Evolutionary conservation across 2,329 filamentous ascomycete genomes (phyloP).

Genomic region (Colletotrichum tabaci): DNA sequence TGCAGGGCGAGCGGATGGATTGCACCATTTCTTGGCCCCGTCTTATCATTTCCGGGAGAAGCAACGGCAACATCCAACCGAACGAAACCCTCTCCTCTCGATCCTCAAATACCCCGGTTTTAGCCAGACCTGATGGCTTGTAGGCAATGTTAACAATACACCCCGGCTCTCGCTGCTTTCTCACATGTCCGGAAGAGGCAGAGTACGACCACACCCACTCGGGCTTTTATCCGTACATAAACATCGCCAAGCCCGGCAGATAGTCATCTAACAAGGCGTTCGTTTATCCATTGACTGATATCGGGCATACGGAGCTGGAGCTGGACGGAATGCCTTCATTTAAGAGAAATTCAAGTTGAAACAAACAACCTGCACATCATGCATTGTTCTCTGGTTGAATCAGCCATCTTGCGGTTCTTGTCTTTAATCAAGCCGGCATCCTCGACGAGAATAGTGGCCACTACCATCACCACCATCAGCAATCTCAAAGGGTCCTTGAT

Average conservation of each 20-base stretch:
- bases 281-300: conserved; percentile 17
- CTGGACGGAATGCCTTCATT: no score
- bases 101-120: background rate
- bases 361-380: no score
- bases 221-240: conserved; percentile 33
- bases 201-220: conserved; percentile 18
- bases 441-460: background rate
- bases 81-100: background rate
- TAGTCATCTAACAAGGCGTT: conserved; percentile 1
- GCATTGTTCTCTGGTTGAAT: no score
- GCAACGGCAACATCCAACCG: background rate
- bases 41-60: conserved; percentile 39
- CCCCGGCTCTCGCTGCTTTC: conserved; percentile 33
- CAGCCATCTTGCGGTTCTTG: no score
- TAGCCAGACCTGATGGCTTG: conserved; percentile 34
- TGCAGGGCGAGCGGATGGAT: conserved; percentile 25
- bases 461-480: no score
- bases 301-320: no score
- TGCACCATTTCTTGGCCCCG: conserved; percentile 33
- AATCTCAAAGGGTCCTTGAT: background rate
- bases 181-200: conserved; percentile 1
- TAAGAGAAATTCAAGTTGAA: no score
- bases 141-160: background rate
- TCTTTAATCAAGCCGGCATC: no score
- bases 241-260: conserved; percentile 27